Evolutionary conservation across 192 early-diverging fungal genomes (phyloP).

Genomic region (Funneliformis mosseae): DNA sequence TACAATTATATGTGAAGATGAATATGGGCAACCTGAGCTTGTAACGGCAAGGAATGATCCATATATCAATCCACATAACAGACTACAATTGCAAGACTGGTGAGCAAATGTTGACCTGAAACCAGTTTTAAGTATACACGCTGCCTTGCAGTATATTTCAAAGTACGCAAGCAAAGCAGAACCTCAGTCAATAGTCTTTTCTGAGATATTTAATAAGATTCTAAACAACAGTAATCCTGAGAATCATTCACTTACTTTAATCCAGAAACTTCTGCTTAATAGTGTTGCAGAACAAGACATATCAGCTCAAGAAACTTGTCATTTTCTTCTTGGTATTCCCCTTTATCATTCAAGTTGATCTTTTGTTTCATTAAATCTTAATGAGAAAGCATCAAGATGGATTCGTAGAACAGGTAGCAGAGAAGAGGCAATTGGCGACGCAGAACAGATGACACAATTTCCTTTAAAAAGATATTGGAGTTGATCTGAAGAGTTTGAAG

Average conservation of each 20-base stretch:
- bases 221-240: background rate
- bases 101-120: too few species aligned
- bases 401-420: background rate
- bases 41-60: too few species aligned
- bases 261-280: background rate
- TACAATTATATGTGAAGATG: too few species aligned
- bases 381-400: background rate
- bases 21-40: too few species aligned
- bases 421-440: too few species aligned
- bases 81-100: too few species aligned
- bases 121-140: too few species aligned
- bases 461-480: background rate
- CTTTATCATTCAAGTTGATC: background rate
- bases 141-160: too few species aligned
- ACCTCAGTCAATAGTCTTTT: too few species aligned
- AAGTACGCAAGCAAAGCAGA: too few species aligned
- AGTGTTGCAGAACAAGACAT: background rate
- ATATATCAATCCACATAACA: too few species aligned
- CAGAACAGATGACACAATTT: background rate
- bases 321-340: conserved; percentile 2
- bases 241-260: background rate
- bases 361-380: conserved; percentile 12
- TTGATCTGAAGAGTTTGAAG: background rate
- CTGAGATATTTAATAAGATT: too few species aligned
- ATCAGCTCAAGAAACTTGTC: background rate